phyloP scores from a whole-genome alignment of 129 eudicot genomes.

The Sambucus nigra region DNA sequence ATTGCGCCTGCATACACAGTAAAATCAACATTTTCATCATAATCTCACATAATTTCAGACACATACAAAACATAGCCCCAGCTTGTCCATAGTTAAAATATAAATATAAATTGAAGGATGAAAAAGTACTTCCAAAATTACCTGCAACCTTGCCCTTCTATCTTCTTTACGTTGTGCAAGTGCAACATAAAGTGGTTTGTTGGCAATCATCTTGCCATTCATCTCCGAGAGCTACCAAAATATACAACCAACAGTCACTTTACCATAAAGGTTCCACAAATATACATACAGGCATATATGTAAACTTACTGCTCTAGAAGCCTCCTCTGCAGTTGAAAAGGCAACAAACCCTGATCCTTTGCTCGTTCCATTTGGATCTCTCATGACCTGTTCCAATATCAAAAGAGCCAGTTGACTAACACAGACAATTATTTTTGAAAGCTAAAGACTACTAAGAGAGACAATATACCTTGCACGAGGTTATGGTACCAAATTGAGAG shows the following conservation, averaged over 20 bases:
- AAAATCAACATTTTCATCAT: conserved; percentile 3
- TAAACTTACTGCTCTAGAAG: conserved; percentile 81
- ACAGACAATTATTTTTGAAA: neutral
- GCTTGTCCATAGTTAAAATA: neutral
- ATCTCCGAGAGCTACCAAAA: conserved; percentile 55
- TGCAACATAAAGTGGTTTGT: conserved; percentile 90
- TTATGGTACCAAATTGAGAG: conserved; percentile 56
- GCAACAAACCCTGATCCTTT: conserved; percentile 94
- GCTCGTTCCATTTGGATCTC: conserved; percentile 73
- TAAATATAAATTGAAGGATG: no score
- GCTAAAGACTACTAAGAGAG: neutral
- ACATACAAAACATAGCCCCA: neutral
- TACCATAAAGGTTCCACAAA: neutral
- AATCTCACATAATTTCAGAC: neutral
- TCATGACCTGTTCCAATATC: conserved; percentile 54
- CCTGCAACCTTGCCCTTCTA: conserved; percentile 91
- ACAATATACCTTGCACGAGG: conserved; percentile 82
- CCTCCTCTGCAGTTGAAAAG: conserved; percentile 80
- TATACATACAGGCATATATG: neutral
- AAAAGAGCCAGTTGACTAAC: neutral
- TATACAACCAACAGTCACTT: neutral
- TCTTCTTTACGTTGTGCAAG: conserved; percentile 90
- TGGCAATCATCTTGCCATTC: conserved; percentile 84
- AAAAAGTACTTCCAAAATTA: conserved; percentile 9
- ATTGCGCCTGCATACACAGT: conserved; percentile 54